These are phyloP conservation scores for Pueraria montana DNA, from an alignment of 306 rosid genomes.

Conservation along the genomic window DNA sequence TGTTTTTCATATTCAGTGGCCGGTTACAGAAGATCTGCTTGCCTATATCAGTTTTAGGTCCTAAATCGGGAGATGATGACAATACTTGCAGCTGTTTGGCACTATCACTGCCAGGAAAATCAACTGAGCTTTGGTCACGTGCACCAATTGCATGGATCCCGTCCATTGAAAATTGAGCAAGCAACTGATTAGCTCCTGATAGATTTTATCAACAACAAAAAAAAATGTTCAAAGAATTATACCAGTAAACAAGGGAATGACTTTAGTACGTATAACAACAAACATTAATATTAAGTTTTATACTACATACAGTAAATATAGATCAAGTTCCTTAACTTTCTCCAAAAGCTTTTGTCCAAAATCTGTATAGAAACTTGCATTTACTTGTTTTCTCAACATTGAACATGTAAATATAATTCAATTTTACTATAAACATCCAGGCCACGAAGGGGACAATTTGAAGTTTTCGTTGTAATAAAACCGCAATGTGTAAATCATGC, in stretches of 20 bases:
- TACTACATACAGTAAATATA: background rate
- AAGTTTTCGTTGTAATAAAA: background rate
- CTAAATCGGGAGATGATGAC: conserved; percentile 62
- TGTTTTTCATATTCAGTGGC: conserved; percentile 79
- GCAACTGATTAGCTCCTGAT: conserved; percentile 59
- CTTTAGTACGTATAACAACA: background rate
- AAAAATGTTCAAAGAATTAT: background rate
- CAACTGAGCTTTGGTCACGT: conserved; percentile 38
- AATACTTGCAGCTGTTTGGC: conserved; percentile 53
- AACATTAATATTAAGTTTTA: background rate
- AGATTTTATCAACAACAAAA: conserved; percentile 19
- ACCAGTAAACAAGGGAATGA: background rate
- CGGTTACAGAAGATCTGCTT: conserved; percentile 87
- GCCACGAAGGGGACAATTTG: background rate
- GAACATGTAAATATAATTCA: no score
- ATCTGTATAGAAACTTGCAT: no score
- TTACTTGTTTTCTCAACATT: no score
- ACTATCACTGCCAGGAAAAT: conserved; percentile 29
- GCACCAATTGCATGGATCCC: conserved; percentile 47
- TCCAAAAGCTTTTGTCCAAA: no score
- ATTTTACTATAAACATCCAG: no score
- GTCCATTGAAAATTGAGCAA: conserved; percentile 55
- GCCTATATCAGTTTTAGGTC: conserved; percentile 62
- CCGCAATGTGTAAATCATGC: background rate
- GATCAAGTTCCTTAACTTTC: no score